Evolutionary conservation across 1,284 basidiomycete genomes (phyloP).

Genomic region (Cystobasidium slooffiae): DNA sequence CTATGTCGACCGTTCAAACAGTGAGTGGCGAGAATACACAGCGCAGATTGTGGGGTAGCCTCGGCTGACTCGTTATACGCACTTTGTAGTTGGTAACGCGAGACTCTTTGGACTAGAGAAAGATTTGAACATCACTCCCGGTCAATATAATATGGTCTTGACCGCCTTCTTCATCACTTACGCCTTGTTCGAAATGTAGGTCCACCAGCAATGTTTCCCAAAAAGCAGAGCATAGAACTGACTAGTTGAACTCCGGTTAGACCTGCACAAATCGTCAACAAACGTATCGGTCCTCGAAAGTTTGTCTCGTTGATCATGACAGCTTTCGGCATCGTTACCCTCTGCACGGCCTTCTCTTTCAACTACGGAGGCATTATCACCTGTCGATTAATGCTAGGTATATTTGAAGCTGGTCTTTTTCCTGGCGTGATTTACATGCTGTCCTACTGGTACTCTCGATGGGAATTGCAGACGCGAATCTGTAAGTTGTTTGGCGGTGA

Average conservation of each 20-base stretch:
- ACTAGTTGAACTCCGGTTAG: background rate
- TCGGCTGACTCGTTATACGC: background rate
- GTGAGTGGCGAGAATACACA: background rate
- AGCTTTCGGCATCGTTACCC: slow-evolving; percentile 10
- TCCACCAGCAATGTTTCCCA: background rate
- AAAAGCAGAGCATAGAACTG: background rate
- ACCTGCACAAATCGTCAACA: slow-evolving; percentile 32
- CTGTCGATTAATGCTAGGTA: slow-evolving; percentile 5
- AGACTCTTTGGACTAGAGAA: slow-evolving; percentile 31
- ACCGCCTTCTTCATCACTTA: slow-evolving; percentile 35
- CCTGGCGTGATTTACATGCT: slow-evolving; percentile 24
- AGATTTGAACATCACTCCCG: slow-evolving; percentile 12
- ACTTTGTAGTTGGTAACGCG: slow-evolving; percentile 23
- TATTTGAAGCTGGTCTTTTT: slow-evolving; percentile 30
- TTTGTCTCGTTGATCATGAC: slow-evolving; percentile 14
- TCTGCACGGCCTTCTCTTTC: slow-evolving; percentile 20
- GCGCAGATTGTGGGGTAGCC: too few relatives aligned
- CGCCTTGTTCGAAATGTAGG: slow-evolving; percentile 24
- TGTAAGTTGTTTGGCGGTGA: background rate
- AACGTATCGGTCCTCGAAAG: slow-evolving; percentile 7
- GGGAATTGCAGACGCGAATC: slow-evolving; percentile 20
- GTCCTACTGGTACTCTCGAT: slow-evolving; percentile 15
- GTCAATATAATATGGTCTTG: slow-evolving; percentile 35
- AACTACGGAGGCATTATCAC: slow-evolving; percentile 17
- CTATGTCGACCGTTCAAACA: slow-evolving; percentile 33